Percentiles rank a stretch among this genome's conserved stretches.
phyloP scores from a whole-genome alignment of 192 early-diverging fungal species.

The Podila horticola region DNA sequence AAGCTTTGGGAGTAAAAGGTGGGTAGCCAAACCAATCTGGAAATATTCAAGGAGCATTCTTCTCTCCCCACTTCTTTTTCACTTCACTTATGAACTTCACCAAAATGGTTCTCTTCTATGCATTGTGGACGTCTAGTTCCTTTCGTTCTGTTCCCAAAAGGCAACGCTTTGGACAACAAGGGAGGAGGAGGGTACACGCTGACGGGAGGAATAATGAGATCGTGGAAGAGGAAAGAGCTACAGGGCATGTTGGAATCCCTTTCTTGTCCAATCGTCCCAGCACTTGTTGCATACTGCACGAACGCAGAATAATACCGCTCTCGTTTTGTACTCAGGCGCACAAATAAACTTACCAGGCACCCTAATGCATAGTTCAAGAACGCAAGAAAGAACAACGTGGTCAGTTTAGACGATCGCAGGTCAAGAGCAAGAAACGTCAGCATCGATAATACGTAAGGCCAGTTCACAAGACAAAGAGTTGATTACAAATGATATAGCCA shows the following conservation, averaged over 20 bases:
- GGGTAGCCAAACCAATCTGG: no score
- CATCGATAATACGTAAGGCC: not conserved
- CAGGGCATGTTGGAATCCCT: not conserved
- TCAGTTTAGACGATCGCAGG: not conserved
- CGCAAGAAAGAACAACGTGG: not conserved
- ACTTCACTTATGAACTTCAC: not conserved
- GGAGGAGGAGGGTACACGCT: not conserved
- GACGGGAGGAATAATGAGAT: not conserved
- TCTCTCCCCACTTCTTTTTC: no score
- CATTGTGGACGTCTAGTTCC: not conserved
- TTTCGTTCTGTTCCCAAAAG: not conserved
- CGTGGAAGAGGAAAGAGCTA: not conserved
- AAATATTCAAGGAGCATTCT: no score
- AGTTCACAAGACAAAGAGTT: not conserved
- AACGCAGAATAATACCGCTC: not conserved
- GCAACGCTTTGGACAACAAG: not conserved
- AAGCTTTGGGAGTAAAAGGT: no score
- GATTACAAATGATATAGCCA: conserved; percentile 35
- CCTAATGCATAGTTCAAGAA: conserved; percentile 14
- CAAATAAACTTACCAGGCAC: conserved; percentile 27
- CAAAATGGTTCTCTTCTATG: not conserved
- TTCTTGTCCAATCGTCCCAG: not conserved
- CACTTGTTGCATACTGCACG: not conserved
- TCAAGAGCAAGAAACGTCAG: not conserved
- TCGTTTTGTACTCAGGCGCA: not conserved